A percentile compares a stretch with the other conserved stretches of the same genome.
phyloP scores from a whole-genome alignment of 495 filamentous ascomycete species.

The Parachaetomium inaequale region DNA sequence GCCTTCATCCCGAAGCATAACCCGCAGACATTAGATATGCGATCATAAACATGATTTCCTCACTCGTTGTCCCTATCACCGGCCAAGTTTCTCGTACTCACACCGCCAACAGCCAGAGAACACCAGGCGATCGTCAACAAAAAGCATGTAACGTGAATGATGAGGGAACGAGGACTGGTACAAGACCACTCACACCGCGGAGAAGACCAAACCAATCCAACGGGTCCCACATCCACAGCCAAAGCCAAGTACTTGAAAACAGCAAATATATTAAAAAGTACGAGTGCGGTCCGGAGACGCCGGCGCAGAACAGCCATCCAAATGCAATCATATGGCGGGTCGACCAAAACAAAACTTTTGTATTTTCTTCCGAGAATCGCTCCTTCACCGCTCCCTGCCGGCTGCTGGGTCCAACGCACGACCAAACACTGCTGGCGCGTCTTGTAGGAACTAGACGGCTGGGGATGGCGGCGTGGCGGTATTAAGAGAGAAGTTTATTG shows the following conservation, averaged over 20 bases:
- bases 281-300: neutral
- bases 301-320: constrained; percentile 8
- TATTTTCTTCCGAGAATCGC: constrained; percentile 4
- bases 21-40: no score
- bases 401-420: neutral
- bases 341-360: constrained; percentile 12
- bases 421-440: neutral
- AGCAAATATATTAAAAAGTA: constrained; percentile 12
- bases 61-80: no score
- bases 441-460: neutral
- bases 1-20: no score
- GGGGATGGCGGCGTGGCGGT: neutral
- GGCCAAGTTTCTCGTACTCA: no score
- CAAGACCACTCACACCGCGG: neutral
- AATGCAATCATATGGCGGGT: constrained; percentile 1
- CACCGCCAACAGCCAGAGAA: neutral
- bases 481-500: constrained; percentile 14
- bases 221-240: no score
- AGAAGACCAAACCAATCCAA: neutral
- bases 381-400: neutral
- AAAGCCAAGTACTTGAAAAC: neutral
- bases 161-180: neutral
- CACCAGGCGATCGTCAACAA: neutral
- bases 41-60: no score
- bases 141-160: neutral